Conservation (phyloP, 495 filamentous ascomycete genomes). For the Astrocystis sublimbata region DNA sequence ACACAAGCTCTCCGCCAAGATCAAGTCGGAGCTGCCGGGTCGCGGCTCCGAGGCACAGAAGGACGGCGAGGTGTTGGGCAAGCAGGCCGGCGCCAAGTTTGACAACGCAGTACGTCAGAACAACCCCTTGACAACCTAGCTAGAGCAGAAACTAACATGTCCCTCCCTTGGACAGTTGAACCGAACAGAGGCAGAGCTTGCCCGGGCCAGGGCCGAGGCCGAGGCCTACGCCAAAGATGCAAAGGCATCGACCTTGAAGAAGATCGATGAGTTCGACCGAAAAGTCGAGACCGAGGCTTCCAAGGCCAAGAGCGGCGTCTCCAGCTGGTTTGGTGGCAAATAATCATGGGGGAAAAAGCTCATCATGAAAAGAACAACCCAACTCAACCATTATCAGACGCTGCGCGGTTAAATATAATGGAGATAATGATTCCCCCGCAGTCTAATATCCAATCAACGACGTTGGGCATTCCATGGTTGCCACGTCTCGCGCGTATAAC, state of each 20-base stretch:
- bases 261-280: constrained; percentile 71
- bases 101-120: constrained; percentile 43
- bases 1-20: constrained; percentile 61
- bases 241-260: constrained; percentile 61
- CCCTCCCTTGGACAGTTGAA: constrained; percentile 51
- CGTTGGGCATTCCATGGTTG: background rate
- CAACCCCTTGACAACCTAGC: background rate
- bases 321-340: constrained; percentile 78
- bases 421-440: too few species aligned
- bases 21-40: constrained; percentile 61
- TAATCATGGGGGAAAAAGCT: constrained; percentile 33
- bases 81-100: constrained; percentile 48
- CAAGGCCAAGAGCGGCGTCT: constrained; percentile 76
- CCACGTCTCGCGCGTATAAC: background rate
- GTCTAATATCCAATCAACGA: background rate
- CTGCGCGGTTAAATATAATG: too few species aligned
- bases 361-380: background rate
- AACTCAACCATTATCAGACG: too few species aligned
- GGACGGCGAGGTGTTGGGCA: constrained; percentile 42
- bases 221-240: constrained; percentile 62
- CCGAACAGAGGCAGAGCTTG: constrained; percentile 60
- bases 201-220: constrained; percentile 55
- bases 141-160: constrained; percentile 4
- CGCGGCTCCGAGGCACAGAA: constrained; percentile 40
- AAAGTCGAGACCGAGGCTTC: constrained; percentile 73